A percentile compares a stretch with the other conserved stretches of the same genome.
Conservation (phyloP, 1,284 basidiomycete genomes). For the Porogramme epimiltina region DNA sequence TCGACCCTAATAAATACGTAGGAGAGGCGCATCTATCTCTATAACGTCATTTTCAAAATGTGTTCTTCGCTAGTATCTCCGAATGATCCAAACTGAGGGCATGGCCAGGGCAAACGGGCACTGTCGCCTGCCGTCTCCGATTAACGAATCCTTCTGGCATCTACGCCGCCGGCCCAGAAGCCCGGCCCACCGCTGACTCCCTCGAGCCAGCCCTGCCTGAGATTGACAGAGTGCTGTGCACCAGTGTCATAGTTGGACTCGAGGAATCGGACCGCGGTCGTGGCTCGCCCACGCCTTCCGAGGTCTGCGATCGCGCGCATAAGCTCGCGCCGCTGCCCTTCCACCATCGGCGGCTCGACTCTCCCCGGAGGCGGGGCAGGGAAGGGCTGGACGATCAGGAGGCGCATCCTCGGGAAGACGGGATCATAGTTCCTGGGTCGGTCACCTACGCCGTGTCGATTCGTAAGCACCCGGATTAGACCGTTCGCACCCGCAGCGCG, state of each 20-base stretch:
- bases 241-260: not conserved
- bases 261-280: not conserved
- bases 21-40: no score
- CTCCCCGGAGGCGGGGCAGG: not conserved
- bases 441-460: not conserved
- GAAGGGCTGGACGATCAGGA: not conserved
- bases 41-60: no score
- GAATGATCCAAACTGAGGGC: no score
- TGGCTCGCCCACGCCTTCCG: not conserved
- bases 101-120: no score
- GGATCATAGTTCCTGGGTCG: not conserved
- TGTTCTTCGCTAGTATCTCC: no score
- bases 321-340: not conserved
- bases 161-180: not conserved
- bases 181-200: not conserved
- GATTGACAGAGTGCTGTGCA: not conserved
- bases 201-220: not conserved
- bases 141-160: not conserved
- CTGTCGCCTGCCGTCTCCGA: no score
- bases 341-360: not conserved
- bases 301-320: not conserved
- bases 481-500: not conserved
- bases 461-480: not conserved
- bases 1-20: no score
- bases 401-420: not conserved